phyloP scores from a whole-genome alignment of 148 eudicot species.

The Chenopodium suecicum region DNA sequence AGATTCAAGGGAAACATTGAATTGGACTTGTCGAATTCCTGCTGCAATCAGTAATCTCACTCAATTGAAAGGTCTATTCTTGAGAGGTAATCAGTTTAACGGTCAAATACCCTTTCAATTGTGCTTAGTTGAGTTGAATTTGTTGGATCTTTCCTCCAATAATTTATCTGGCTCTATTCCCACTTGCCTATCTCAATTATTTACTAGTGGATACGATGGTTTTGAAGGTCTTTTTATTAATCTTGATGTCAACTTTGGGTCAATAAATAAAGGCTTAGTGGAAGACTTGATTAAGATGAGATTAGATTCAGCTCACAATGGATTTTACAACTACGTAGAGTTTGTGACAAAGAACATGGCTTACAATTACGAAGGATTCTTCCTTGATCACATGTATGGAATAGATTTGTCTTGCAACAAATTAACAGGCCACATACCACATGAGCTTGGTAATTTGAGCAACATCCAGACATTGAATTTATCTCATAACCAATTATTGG shows the following conservation, averaged over 20 bases:
- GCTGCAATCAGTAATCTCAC: no score
- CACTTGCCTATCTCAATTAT: no score
- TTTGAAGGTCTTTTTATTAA: no score
- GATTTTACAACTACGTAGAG: no score
- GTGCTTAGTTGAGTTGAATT: background rate
- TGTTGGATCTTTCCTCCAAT: conserved; percentile 25
- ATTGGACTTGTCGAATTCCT: no score
- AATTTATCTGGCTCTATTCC: conserved; percentile 1
- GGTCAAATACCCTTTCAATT: background rate
- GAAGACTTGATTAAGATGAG: no score
- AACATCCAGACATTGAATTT: conserved; percentile 1
- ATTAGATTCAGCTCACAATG: no score
- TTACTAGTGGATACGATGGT: no score
- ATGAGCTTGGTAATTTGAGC: conserved; percentile 1
- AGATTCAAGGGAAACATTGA: conserved; percentile 1
- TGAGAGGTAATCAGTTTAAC: no score
- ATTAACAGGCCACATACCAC: conserved; percentile 16
- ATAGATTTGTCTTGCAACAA: conserved; percentile 24
- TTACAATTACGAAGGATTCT: background rate
- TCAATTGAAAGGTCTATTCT: no score
- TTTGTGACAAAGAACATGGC: background rate
- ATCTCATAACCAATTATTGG: conserved; percentile 24
- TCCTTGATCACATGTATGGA: background rate
- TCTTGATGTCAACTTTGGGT: no score
- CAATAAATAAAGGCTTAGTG: no score